phyloP scores from a whole-genome alignment of 306 rosid genomes.

The Argentina anserina region DNA sequence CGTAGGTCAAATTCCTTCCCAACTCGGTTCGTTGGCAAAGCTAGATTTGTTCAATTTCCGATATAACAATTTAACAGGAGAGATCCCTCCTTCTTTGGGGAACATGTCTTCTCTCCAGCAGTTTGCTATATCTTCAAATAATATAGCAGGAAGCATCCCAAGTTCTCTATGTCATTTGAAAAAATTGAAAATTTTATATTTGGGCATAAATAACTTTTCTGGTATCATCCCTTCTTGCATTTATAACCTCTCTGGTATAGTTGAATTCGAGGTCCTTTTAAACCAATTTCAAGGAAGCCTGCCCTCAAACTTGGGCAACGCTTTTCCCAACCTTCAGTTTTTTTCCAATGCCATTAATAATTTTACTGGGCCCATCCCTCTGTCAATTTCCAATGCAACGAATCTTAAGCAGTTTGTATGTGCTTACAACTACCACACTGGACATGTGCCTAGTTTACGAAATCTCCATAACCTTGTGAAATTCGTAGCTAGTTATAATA shows the following conservation, averaged over 20 bases:
- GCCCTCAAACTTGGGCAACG: background rate
- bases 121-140: background rate
- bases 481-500: fast-evolving
- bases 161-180: slow-evolving; percentile 1
- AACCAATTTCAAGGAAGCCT: background rate
- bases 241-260: slow-evolving; percentile 21
- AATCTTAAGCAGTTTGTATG: background rate
- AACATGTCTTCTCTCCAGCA: background rate
- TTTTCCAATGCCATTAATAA: fast-evolving
- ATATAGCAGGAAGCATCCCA: slow-evolving; percentile 13
- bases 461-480: fast-evolving
- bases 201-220: background rate
- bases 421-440: fast-evolving
- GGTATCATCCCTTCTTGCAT: slow-evolving; percentile 17
- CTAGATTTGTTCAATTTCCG: fast-evolving
- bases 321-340: background rate
- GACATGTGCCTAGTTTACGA: background rate
- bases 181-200: background rate
- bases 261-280: fast-evolving
- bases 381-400: background rate
- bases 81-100: slow-evolving; percentile 15
- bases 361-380: background rate
- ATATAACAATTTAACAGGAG: background rate
- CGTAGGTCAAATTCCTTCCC: slow-evolving; percentile 3
- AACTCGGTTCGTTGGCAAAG: slow-evolving; percentile 6